These are phyloP conservation scores for Xylariaceae sp. DNA, from an alignment of 2,329 filamentous ascomycete species.

Conservation along the genomic window DNA sequence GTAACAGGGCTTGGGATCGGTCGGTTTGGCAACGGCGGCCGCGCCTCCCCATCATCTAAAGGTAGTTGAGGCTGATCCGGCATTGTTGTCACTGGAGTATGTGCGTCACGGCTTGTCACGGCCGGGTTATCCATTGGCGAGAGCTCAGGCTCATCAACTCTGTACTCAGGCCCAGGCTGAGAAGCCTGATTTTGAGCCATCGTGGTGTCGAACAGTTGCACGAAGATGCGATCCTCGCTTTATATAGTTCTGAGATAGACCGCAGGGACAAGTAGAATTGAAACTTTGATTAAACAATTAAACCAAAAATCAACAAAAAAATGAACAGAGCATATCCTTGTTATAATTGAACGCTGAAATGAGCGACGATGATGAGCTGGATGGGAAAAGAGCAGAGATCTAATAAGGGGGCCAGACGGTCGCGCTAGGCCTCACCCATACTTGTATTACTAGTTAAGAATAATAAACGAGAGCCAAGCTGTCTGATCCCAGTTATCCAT, in stretches of 20 bases:
- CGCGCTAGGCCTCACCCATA: neutral
- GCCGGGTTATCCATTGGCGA: conserved; percentile 12
- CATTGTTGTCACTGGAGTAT: conserved; percentile 4
- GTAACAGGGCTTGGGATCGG: conserved; percentile 3
- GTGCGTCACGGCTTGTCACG: conserved; percentile 5
- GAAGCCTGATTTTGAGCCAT: conserved; percentile 21
- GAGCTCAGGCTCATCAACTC: conserved; percentile 17
- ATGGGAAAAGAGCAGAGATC: conserved; percentile 13
- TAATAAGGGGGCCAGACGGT: neutral
- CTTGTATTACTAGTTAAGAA: conserved; percentile 13
- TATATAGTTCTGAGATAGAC: neutral
- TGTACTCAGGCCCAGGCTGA: conserved; percentile 6
- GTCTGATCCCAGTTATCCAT: conserved; percentile 13
- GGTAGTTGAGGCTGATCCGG: conserved; percentile 1
- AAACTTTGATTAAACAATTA: conserved; percentile 10
- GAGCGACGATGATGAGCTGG: conserved; percentile 25
- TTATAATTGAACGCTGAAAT: conserved; percentile 9
- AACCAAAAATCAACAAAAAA: conserved; percentile 1
- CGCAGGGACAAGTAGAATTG: neutral
- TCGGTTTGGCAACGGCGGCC: conserved; percentile 19
- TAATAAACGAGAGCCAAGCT: conserved; percentile 22
- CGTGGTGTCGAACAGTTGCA: neutral
- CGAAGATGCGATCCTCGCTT: conserved; percentile 2
- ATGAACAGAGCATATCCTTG: conserved; percentile 17
- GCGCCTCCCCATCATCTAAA: neutral